Evolutionary conservation across 257 asterid species (phyloP), one percentile per base, ranked within the genome.

Genomic region (Ocimum tenuiflorum): DNA sequence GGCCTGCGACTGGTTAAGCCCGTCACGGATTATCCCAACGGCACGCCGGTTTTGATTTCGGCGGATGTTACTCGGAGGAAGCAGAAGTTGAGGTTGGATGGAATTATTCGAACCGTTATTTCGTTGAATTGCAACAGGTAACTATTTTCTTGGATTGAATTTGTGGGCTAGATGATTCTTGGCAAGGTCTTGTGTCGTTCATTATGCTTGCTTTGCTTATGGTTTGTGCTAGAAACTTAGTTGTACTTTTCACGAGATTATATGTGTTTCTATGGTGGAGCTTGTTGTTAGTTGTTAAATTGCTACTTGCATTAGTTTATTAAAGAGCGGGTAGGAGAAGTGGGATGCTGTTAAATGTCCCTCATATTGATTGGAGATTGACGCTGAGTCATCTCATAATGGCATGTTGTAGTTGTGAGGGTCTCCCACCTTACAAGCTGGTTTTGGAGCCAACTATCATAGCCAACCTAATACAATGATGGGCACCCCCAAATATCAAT

Each of bases 11-110:
- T 89, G 24, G 74, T 87, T 42, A 84, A 82, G 55, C 74, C 91
- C 39, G 89, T 80, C 53, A 85, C 78, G 11, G 97, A 83, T 56
- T 73, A 61, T 58, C 86, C 80, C 4, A 69, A 67, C 46, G 99
- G 99, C 56, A 92, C 99, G 29, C 97, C 99, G 38, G 95, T 87
- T 56, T 71, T 87, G 77, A 63, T 92, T 51, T 92, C 99, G 14
- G 59, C 73, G 18, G 99, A 89, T 69, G 94, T 86, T 46, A 78
- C 83, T 0, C 79, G 89, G 81, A 85, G 81, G 82, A 87, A 81
- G 75, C 82, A 73, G 68, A 89, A 78, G 71, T 27, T 86, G 80
- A 76, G 96, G 80, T 82, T 91, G 36, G 96, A 91, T 67, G 98
- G 98, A 10, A 81, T 91, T 45, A 71, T 85, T 54, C 80, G 95